Conservation (phyloP, 108 stramenopile species). For the Skeletonema marinoi region DNA sequence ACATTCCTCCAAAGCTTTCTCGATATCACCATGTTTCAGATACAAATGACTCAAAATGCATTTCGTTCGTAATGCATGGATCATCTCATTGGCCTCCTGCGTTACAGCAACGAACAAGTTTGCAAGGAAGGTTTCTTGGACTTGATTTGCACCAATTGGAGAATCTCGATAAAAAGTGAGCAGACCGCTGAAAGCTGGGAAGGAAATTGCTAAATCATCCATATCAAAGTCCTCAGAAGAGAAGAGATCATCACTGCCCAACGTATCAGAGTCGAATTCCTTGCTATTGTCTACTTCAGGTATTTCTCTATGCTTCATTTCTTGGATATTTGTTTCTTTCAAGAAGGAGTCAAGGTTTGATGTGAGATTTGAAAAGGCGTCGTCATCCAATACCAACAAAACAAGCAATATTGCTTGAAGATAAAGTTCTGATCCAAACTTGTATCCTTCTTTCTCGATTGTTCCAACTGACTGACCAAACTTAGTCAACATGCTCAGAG, state of each 20-base stretch:
- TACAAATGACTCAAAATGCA: slow-evolving; percentile 32
- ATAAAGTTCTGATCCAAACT: slow-evolving; percentile 28
- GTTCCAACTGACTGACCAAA: slow-evolving; percentile 38
- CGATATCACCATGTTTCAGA: slow-evolving; percentile 19
- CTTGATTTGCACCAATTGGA: slow-evolving; percentile 21
- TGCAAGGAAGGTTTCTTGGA: slow-evolving; percentile 30
- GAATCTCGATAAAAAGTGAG: slow-evolving; percentile 33
- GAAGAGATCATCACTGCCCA: not conserved
- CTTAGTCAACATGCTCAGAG: slow-evolving; percentile 21
- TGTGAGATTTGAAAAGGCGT: slow-evolving; percentile 23
- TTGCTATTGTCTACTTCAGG: not conserved
- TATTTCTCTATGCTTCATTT: not conserved
- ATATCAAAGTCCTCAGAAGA: slow-evolving; percentile 10
- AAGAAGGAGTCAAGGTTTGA: slow-evolving; percentile 12
- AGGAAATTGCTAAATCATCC: slow-evolving; percentile 30
- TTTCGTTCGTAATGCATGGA: slow-evolving; percentile 23
- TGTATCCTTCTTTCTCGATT: slow-evolving; percentile 26
- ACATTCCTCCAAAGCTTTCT: slow-evolving; percentile 25
- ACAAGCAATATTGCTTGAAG: slow-evolving; percentile 19
- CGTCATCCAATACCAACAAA: slow-evolving; percentile 21
- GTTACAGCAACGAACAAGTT: slow-evolving; percentile 33
- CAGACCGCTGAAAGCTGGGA: slow-evolving; percentile 24
- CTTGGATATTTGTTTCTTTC: slow-evolving; percentile 8
- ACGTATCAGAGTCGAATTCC: not conserved
- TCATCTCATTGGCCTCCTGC: slow-evolving; percentile 25